A percentile compares a stretch with the other conserved stretches of the same genome.
These are phyloP conservation scores for Coelastrella sp. DNA, from an alignment of 139 green algal genomes.

Conservation along the genomic window DNA sequence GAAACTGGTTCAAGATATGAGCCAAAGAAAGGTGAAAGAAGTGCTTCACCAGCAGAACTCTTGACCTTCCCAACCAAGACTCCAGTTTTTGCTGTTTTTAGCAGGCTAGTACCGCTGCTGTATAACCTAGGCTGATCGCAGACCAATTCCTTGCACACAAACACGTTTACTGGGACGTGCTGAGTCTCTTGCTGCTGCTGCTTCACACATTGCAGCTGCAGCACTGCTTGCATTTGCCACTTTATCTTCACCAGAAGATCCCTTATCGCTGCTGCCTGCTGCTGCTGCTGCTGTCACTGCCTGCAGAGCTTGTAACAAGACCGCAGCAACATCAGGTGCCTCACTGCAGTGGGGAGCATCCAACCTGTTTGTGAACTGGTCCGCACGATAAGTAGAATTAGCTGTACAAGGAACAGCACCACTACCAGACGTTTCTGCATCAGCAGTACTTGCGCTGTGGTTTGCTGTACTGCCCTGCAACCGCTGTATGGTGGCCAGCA, in stretches of 20 bases:
- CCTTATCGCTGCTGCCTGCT: not conserved
- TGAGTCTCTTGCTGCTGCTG: not conserved
- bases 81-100: too few relatives aligned
- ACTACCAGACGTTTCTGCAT: not conserved
- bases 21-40: too few relatives aligned
- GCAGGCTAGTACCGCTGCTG: too few relatives aligned
- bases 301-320: slow-evolving; percentile 5
- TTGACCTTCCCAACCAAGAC: too few relatives aligned
- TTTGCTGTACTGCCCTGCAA: not conserved
- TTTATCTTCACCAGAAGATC: not conserved
- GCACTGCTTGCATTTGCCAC: too few relatives aligned
- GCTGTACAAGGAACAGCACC: too few relatives aligned
- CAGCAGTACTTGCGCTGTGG: not conserved
- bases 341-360: not conserved
- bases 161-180: not conserved
- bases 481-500: not conserved
- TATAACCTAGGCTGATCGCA: too few relatives aligned
- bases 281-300: not conserved
- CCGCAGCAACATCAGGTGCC: not conserved
- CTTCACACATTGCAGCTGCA: not conserved
- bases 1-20: too few relatives aligned
- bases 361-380: too few relatives aligned
- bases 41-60: too few relatives aligned
- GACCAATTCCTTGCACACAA: too few relatives aligned
- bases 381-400: too few relatives aligned